Evolutionary conservation across 2,329 filamentous ascomycete species (phyloP).

Genomic region (Ilyonectria sp.): DNA sequence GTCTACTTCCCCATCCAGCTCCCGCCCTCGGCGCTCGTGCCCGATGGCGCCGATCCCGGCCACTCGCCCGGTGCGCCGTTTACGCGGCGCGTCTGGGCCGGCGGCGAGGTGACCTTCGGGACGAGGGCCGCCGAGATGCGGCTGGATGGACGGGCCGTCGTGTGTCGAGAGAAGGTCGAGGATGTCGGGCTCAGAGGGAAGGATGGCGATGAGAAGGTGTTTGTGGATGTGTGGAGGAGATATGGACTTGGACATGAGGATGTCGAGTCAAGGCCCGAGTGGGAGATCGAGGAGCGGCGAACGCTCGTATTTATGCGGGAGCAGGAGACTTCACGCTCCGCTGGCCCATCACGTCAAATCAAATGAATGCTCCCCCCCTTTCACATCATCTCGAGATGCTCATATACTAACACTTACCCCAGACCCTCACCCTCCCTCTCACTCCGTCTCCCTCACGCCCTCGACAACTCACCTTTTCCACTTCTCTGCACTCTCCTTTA

Average conservation of each 20-base stretch:
- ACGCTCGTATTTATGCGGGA: constrained; percentile 69
- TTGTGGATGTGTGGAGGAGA: constrained; percentile 65
- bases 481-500: constrained; percentile 92
- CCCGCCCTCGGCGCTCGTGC: constrained; percentile 73
- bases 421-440: constrained; percentile 55
- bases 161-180: constrained; percentile 64
- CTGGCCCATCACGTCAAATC: constrained; percentile 39
- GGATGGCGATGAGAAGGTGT: constrained; percentile 60
- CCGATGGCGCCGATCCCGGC: constrained; percentile 87
- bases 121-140: constrained; percentile 43
- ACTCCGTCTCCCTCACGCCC: constrained; percentile 72
- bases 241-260: constrained; percentile 55
- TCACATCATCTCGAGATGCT: not conserved
- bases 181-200: constrained; percentile 55
- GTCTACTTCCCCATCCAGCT: constrained; percentile 87
- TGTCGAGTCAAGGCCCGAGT: constrained; percentile 29
- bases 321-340: constrained; percentile 36
- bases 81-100: constrained; percentile 88
- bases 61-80: constrained; percentile 83
- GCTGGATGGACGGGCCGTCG: constrained; percentile 57
- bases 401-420: constrained; percentile 10
- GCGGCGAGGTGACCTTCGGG: constrained; percentile 78
- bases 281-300: constrained; percentile 63
- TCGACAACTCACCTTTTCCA: constrained; percentile 84
- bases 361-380: constrained; percentile 45